Base-by-base conservation (phyloP, 768 basidiomycete genomes). In the Termitomyces sp. region DNA sequence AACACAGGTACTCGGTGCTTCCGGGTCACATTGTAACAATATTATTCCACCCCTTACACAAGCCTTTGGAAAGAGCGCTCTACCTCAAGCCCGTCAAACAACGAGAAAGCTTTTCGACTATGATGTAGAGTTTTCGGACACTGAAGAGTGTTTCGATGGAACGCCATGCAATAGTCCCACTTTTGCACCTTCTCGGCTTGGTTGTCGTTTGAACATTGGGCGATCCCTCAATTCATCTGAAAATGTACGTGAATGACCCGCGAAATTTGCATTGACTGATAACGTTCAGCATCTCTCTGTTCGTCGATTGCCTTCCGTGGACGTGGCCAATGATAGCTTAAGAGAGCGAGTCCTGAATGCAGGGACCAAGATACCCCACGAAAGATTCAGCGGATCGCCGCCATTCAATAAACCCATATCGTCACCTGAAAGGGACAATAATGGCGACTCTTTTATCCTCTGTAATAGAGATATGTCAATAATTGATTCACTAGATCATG, bases 51-150 rank as follows among this genome's bases (percentile, higher is more conserved):
- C 65, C 37, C 58, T 63, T 42, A 79, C 73, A 3, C 81, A 81
- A 57, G 60, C 65, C 22, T 82, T 80, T 60, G 71, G 71, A 52
- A 62, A 59, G 44, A 81, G 78, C 61, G 59, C 68, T n/a, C 61
- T 81, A 37, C 70, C 66, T 2, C 66, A 68, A 50, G 64, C 24
- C 45, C 47, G 44, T 50, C 54, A 44, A 58, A 60, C 57, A 47
- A 63, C 58, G 50, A 54, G 51, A 58, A 55, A 50, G 56, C 55
- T 65, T 44, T 56, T 57, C 16, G 18, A 52, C 20, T 56, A 44
- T 48, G 48, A 52, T 47, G 18, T 46, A 16, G 64, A 59, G 28
- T 16, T 3, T 12, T 51, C 36, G 6, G 36, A 39, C 24, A 29
- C 28, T 20, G 51, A 51, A n/a, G 22, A 8, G 15, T 4, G 3